Percentiles rank a stretch among this genome's conserved stretches.
Evolutionary conservation across 176 grass and related monocot genomes (phyloP).

Genomic region (Calamus simplicifolius): DNA sequence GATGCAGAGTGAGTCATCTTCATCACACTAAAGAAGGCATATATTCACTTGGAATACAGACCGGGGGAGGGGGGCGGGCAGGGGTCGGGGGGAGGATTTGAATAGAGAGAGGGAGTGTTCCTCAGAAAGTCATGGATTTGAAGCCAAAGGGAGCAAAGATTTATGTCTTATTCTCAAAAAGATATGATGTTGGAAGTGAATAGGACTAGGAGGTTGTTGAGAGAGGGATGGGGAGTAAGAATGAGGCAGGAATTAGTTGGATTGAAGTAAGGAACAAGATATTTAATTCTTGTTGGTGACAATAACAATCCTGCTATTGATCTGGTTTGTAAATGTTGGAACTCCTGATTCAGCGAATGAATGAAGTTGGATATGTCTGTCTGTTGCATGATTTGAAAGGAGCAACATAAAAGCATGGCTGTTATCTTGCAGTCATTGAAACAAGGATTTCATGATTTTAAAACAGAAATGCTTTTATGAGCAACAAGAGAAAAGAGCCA

Average conservation of each 20-base stretch:
- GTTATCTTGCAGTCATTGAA: no score
- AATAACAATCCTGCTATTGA: constrained; percentile 28
- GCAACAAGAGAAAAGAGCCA: no score
- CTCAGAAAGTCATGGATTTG: constrained; percentile 45
- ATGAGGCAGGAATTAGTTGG: constrained; percentile 43
- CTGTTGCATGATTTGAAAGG: not conserved
- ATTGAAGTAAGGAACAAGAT: constrained; percentile 34
- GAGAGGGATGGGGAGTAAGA: constrained; percentile 32
- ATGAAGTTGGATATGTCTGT: constrained; percentile 19
- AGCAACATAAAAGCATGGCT: not conserved
- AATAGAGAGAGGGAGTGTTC: no score
- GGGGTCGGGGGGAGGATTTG: no score
- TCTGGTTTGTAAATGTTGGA: constrained; percentile 34
- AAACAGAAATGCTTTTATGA: no score
- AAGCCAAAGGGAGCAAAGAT: constrained; percentile 29
- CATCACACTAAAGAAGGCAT: constrained; percentile 80
- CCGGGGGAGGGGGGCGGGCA: no score
- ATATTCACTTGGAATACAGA: no score
- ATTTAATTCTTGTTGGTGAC: constrained; percentile 28
- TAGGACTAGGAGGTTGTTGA: constrained; percentile 34
- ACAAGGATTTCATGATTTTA: no score
- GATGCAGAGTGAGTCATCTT: constrained; percentile 35
- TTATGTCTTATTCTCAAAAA: constrained; percentile 44
- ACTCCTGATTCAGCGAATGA: constrained; percentile 36
- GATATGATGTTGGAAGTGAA: constrained; percentile 40